Evolutionary conservation across 768 basidiomycete species (phyloP), one percentile per base, ranked within the genome.

Genomic region (Pholiota conissans): DNA sequence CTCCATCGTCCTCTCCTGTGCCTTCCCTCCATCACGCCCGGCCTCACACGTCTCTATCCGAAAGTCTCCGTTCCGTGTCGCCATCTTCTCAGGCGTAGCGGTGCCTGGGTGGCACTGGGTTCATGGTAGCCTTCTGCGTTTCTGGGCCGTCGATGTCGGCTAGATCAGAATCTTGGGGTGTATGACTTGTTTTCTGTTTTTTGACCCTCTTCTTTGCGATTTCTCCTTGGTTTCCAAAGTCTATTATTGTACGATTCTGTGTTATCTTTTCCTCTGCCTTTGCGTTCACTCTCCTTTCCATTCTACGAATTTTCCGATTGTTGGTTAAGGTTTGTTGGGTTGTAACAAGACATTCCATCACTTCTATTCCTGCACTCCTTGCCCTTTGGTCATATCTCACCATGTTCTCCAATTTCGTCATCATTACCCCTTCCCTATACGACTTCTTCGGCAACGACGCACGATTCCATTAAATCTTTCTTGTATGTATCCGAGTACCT

Each of bases 221-320:
- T 58, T 40, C 37, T 62, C 45, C 46, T 55, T 57, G 50, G 45
- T 55, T 50, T 51, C 52, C 39, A 55, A 26, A 59, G 22, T 55
- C 45, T 45, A 30, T 51, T 40, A 56, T 32, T n/a, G 47, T 45
- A 30, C 42, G 34, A 30, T 35, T 49, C 40, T 37, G 13, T 54
- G 51, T 49, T 55, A 37, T 27, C 50, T 32, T 49, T 54, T 34
- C 22, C 26, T 46, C 24, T 29, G 52, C 54, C 29, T 37, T 40
- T 53, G 26, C 18, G 11, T 45, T 18, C 20, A 5, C 7, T 20
- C 18, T 13, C 42, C 11, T 13, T 13, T 45, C 18, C 18, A 22
- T n/a, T 39, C 16, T 39, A 4, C 4, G 16, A 39, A 8, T 18
- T 45, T 8, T 20, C n/a, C 22, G n/a, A n/a, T n/a, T 18, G 37